Conservation (phyloP, 495 filamentous ascomycete species). For the Xylaria acuta region DNA sequence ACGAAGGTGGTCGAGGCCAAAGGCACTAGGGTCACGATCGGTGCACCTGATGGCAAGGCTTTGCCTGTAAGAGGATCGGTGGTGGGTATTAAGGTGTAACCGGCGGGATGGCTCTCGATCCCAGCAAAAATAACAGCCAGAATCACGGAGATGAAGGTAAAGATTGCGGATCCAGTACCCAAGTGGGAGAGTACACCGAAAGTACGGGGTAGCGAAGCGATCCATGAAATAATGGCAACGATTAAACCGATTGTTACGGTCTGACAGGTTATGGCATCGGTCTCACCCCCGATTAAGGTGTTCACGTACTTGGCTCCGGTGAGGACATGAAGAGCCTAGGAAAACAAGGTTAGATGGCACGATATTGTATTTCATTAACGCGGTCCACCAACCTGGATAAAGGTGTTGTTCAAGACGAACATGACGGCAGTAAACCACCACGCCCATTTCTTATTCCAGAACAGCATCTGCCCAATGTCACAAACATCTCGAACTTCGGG, state of each 20-base stretch:
- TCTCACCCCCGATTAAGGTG: slow-evolving; percentile 66
- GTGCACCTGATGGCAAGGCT: slow-evolving; percentile 56
- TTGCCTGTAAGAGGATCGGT: slow-evolving; percentile 44
- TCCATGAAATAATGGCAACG: slow-evolving; percentile 70
- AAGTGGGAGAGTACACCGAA: slow-evolving; percentile 78
- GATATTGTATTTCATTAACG: slow-evolving; percentile 24
- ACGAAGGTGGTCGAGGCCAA: slow-evolving; percentile 78
- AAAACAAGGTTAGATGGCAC: slow-evolving; percentile 23
- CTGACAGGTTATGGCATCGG: slow-evolving; percentile 62
- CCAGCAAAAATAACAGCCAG: slow-evolving; percentile 79
- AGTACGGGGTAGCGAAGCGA: slow-evolving; percentile 81
- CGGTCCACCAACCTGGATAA: slow-evolving; percentile 67
- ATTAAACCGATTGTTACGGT: slow-evolving; percentile 78
- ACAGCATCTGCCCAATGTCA: slow-evolving; percentile 88
- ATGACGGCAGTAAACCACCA: slow-evolving; percentile 87
- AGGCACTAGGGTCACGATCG: slow-evolving; percentile 69
- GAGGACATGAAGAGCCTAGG: slow-evolving; percentile 75
- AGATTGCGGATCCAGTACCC: slow-evolving; percentile 76
- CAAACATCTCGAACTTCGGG: slow-evolving; percentile 89
- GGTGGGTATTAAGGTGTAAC: slow-evolving; percentile 57
- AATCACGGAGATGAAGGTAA: slow-evolving; percentile 85
- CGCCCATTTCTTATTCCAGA: slow-evolving; percentile 76
- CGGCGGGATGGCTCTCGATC: slow-evolving; percentile 70
- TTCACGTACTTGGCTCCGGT: slow-evolving; percentile 84
- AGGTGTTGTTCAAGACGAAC: slow-evolving; percentile 92